Percentiles rank a stretch among this genome's conserved stretches.
Evolutionary conservation across 1,139 yeast genomes (phyloP).

Genomic region (Saccharomycopsis phalli): DNA sequence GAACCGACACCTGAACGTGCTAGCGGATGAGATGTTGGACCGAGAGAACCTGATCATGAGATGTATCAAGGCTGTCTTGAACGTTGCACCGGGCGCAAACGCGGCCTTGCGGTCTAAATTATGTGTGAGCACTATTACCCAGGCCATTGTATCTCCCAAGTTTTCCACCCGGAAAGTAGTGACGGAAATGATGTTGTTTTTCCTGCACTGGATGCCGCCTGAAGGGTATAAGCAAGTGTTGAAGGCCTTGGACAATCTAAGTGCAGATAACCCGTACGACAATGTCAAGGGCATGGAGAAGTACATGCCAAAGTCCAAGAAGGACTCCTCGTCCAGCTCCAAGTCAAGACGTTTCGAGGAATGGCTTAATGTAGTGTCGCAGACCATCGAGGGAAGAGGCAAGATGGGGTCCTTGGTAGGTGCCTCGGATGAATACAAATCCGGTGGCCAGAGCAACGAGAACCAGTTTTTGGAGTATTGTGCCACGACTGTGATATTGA

Average conservation of each 20-base stretch:
- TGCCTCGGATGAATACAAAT: conserved; percentile 77
- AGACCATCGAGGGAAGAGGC: conserved; percentile 80
- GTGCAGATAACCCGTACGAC: conserved; percentile 49
- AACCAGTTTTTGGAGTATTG: conserved; percentile 74
- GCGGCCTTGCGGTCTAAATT: conserved; percentile 43
- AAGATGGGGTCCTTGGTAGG: conserved; percentile 86
- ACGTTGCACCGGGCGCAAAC: conserved; percentile 46
- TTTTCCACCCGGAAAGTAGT: conserved; percentile 71
- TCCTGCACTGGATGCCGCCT: conserved; percentile 43
- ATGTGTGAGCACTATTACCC: conserved; percentile 49
- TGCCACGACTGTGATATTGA: conserved; percentile 64
- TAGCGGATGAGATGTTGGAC: conserved; percentile 34
- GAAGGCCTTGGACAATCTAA: conserved; percentile 52
- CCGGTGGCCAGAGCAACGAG: conserved; percentile 45
- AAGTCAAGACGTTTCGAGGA: conserved; percentile 60
- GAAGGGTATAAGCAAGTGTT: conserved; percentile 56
- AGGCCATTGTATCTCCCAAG: conserved; percentile 53
- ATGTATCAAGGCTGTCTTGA: conserved; percentile 54
- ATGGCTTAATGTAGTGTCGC: conserved; percentile 72
- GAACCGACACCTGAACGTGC: conserved; percentile 23
- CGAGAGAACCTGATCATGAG: conserved; percentile 52
- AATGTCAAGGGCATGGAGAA: conserved; percentile 17
- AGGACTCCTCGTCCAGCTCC: not conserved
- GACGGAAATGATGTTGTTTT: conserved; percentile 60
- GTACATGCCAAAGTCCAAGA: conserved; percentile 4